These are phyloP conservation scores for Fragaria nilgerrensis DNA, from an alignment of 306 rosid species.

Conservation along the genomic window DNA sequence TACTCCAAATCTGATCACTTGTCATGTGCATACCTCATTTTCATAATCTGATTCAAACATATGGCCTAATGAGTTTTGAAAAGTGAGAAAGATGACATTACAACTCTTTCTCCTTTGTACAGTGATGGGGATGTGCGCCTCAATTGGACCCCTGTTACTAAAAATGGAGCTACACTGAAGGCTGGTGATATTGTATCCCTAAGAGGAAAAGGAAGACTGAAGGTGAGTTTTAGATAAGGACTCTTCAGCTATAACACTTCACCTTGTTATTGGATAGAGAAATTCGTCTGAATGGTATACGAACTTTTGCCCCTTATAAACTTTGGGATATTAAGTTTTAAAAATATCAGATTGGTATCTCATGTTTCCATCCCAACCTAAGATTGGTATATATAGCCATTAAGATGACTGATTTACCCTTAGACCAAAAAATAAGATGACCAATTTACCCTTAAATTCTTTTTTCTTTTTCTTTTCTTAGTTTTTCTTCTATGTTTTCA, in stretches of 20 bases:
- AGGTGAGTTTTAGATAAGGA: conserved; percentile 46
- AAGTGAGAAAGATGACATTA: not conserved
- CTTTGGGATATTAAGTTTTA: too few relatives aligned
- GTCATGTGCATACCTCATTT: not conserved
- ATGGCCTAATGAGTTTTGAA: not conserved
- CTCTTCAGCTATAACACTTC: not conserved
- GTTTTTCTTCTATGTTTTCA: too few relatives aligned
- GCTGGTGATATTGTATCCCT: conserved; percentile 85
- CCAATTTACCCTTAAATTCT: too few relatives aligned
- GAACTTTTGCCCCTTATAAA: too few relatives aligned
- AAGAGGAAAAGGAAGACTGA: conserved; percentile 79
- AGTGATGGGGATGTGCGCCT: conserved; percentile 85
- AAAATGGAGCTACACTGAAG: conserved; percentile 71
- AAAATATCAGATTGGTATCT: too few relatives aligned
- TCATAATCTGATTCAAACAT: not conserved
- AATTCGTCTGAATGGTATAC: too few relatives aligned
- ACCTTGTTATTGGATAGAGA: not conserved
- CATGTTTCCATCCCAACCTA: too few relatives aligned
- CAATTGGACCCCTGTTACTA: conserved; percentile 76
- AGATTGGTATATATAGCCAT: too few relatives aligned
- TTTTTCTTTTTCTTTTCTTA: too few relatives aligned
- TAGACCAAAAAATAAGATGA: too few relatives aligned
- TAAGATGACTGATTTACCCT: too few relatives aligned
- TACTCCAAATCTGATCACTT: not conserved
- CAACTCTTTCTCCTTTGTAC: conserved; percentile 14